These are phyloP conservation scores for Eutrema heterophyllum DNA, from an alignment of 345 rosid species.

Conservation along the genomic window DNA sequence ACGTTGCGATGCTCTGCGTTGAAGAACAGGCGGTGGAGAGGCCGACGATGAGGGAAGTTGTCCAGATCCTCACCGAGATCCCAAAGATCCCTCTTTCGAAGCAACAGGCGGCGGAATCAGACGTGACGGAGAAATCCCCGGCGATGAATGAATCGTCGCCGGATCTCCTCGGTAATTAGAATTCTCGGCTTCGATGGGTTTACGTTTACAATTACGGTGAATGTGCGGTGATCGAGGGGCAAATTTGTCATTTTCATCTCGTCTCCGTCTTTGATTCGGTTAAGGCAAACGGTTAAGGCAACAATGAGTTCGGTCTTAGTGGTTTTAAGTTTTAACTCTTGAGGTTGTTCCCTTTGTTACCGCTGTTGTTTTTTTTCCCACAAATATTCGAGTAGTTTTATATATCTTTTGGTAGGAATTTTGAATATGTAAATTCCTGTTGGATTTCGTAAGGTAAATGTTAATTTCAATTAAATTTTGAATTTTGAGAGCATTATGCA, in stretches of 20 bases:
- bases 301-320: background rate
- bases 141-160: background rate
- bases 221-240: too few relatives aligned
- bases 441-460: background rate
- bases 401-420: background rate
- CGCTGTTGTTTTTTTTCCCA: background rate
- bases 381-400: background rate
- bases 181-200: background rate
- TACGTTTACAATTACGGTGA: too few relatives aligned
- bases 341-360: background rate
- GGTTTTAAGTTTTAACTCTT: background rate
- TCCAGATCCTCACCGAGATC: conserved; percentile 80
- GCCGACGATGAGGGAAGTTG: conserved; percentile 91
- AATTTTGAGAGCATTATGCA: background rate
- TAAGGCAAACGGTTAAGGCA: too few relatives aligned
- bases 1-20: conserved; percentile 86
- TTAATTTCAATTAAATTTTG: background rate
- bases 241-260: too few relatives aligned
- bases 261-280: too few relatives aligned
- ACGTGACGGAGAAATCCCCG: conserved; percentile 19
- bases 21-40: conserved; percentile 93
- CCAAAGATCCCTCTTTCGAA: conserved; percentile 50
- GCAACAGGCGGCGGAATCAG: conserved; percentile 29
- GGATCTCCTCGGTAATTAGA: conserved; percentile 4
- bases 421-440: background rate